phyloP scores from a whole-genome alignment of 306 rosid genomes.

The Trichosanthes truncata region DNA sequence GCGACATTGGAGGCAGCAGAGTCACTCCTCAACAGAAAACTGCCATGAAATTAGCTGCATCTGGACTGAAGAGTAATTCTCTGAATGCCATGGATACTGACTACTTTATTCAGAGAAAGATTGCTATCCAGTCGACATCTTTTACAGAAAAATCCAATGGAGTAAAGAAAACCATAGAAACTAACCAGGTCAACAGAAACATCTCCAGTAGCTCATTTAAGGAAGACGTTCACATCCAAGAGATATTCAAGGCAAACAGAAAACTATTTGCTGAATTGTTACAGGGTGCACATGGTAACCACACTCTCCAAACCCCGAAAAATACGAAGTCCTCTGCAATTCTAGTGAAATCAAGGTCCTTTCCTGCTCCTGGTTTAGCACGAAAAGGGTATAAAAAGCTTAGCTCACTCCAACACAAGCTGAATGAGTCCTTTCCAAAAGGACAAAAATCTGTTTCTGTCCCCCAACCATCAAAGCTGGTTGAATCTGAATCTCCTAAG shows the following conservation, averaged over 20 bases:
- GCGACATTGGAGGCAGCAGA: background rate
- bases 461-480: slow-evolving; percentile 20
- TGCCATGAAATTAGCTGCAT: background rate
- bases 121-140: slow-evolving; percentile 7
- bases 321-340: slow-evolving; percentile 29
- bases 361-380: slow-evolving; percentile 44
- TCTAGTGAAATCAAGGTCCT: slow-evolving; percentile 64
- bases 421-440: slow-evolving; percentile 44
- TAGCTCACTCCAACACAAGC: slow-evolving; percentile 63
- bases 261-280: slow-evolving; percentile 56
- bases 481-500: slow-evolving; percentile 19
- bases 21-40: background rate
- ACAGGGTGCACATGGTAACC: slow-evolving; percentile 24
- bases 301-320: slow-evolving; percentile 15
- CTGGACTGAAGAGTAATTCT: background rate
- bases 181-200: slow-evolving; percentile 19
- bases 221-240: slow-evolving; percentile 41
- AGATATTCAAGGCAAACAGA: slow-evolving; percentile 42
- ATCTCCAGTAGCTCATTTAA: slow-evolving; percentile 17
- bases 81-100: background rate
- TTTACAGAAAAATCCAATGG: slow-evolving; percentile 16
- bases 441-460: slow-evolving; percentile 24
- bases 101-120: slow-evolving; percentile 10
- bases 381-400: slow-evolving; percentile 19
- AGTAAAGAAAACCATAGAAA: slow-evolving; percentile 17